Conservation (phyloP, 1,284 basidiomycete genomes). For the Microbotryum saponariae region DNA sequence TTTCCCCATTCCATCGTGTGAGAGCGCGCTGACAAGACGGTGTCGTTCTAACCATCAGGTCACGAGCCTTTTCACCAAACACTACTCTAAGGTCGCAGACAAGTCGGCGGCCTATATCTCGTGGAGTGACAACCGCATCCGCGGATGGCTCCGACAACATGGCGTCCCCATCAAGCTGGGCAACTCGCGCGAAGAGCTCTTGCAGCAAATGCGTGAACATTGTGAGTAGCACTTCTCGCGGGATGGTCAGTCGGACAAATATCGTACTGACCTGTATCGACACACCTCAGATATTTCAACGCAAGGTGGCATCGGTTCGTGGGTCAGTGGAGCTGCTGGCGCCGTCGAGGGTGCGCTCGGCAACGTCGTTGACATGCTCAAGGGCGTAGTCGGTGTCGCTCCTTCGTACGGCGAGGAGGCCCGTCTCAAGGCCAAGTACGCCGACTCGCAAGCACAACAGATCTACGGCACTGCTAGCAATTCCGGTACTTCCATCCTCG, state of each 20-base stretch:
- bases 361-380: constrained; percentile 33
- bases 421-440: constrained; percentile 35
- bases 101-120: constrained; percentile 35
- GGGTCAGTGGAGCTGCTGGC: constrained; percentile 21
- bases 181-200: constrained; percentile 57
- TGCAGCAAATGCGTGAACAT: constrained; percentile 60
- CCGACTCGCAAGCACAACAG: constrained; percentile 21
- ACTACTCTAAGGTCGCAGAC: constrained; percentile 30
- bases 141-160: constrained; percentile 37
- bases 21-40: not conserved
- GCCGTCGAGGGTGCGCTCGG: constrained; percentile 31
- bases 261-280: not conserved
- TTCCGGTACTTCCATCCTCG: constrained; percentile 17
- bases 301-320: constrained; percentile 30
- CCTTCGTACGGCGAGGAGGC: constrained; percentile 33
- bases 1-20: not conserved
- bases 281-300: constrained; percentile 28
- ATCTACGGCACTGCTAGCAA: constrained; percentile 18
- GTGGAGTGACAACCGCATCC: constrained; percentile 37
- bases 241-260: no score
- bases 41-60: constrained; percentile 7
- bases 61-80: constrained; percentile 31
- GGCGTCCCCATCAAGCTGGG: constrained; percentile 20
- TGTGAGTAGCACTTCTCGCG: constrained; percentile 34
- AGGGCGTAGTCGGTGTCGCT: constrained; percentile 32